A percentile compares a stretch with the other conserved stretches of the same genome.
Conservation (phyloP, 163 green algal genomes). For the Coccomyxa subellipsoidea region DNA sequence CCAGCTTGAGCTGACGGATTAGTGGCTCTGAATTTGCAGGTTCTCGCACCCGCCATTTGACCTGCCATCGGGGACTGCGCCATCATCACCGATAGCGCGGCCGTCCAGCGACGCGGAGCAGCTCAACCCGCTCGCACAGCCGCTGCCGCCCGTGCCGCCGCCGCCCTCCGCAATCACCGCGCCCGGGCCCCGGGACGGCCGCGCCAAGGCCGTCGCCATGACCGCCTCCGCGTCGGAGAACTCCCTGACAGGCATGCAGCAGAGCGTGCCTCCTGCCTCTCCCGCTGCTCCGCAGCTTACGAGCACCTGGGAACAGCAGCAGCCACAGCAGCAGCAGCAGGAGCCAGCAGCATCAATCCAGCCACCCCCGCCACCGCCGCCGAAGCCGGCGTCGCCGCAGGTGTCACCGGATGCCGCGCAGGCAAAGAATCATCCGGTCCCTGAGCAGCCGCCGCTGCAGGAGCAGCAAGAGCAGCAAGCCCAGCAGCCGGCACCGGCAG, state of each 20-base stretch:
- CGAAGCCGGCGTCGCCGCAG: neutral
- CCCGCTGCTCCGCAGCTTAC: neutral
- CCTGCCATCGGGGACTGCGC: conserved; percentile 20
- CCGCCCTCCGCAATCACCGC: neutral
- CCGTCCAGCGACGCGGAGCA: neutral
- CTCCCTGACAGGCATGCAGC: neutral
- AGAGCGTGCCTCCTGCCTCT: neutral
- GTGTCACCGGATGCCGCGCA: neutral
- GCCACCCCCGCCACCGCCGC: neutral
- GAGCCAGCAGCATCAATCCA: neutral
- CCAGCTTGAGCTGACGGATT: neutral
- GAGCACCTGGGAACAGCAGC: neutral
- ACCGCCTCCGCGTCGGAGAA: neutral
- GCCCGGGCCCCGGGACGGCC: neutral
- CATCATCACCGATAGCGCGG: conserved; percentile 10
- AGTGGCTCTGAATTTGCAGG: too few relatives aligned
- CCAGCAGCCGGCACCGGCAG: neutral
- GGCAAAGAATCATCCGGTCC: neutral
- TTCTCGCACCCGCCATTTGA: conserved; percentile 46
- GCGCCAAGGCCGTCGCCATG: neutral
- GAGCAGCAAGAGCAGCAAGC: neutral
- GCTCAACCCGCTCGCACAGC: neutral
- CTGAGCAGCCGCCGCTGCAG: neutral
- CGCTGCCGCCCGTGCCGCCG: neutral
- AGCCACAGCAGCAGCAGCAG: neutral